Base-by-base conservation (phyloP, 352 stramenopile genomes). In the Pythium rishiriense region DNA sequence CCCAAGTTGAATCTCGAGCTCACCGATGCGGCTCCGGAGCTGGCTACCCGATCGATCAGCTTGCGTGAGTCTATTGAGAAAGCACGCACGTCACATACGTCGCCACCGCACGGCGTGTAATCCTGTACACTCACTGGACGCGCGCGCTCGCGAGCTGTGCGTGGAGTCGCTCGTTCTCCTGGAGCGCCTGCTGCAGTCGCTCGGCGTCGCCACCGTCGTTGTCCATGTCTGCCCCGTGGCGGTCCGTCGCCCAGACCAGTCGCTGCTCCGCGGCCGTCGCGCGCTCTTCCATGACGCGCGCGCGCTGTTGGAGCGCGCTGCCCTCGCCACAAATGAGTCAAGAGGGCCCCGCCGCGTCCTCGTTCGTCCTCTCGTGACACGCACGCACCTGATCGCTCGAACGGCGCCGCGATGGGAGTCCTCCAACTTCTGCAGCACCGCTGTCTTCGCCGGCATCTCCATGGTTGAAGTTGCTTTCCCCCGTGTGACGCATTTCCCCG, bases 91-190 rank as follows among this genome's bases (percentile, higher is more conserved):
- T n/a, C n/a, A n/a, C n/a, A n/a, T n/a, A n/a, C n/a, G n/a, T n/a
- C n/a, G n/a, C n/a, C n/a, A n/a, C n/a, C n/a, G n/a, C n/a, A n/a
- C n/a, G n/a, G n/a, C n/a, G n/a, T n/a, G n/a, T n/a, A n/a, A n/a
- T n/a, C n/a, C n/a, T n/a, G n/a, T n/a, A n/a, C n/a, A 31, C 65
- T 53, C 26, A 79, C 72, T 76, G 61, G 4, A 66, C 57, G 17
- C 61, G 58, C 5, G 54, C 15, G 1, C 25, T 35, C 15, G 60
- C 47, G 0, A 73, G 53, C 28, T 73, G 45, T 3, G 65, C 58
- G 26, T 73, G 52, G 3, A 79, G 59, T 5, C 55, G 62, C 46
- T 73, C 72, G 58, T 76, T 76, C 43, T 76, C 52, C 22, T 69
- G 53, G 12, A 64, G 46, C 11, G 74, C 55, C 41, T 66, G 55